Conservation (phyloP, 768 basidiomycete species). For the Suillus plorans region DNA sequence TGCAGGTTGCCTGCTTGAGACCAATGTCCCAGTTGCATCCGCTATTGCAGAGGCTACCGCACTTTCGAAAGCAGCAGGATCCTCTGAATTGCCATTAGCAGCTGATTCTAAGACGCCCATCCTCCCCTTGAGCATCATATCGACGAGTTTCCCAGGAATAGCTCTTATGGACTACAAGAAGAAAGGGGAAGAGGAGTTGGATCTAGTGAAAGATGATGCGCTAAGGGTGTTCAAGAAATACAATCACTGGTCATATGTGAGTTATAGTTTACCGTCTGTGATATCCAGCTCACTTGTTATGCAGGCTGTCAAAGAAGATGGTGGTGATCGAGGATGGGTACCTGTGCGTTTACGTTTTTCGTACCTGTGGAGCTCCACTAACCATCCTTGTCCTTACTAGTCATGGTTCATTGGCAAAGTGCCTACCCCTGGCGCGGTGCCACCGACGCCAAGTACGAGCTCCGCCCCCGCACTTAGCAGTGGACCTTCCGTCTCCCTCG, state of each 20-base stretch:
- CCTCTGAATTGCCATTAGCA: constrained; percentile 36
- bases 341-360: constrained; percentile 52
- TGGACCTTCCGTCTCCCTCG: constrained; percentile 28
- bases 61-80: constrained; percentile 48
- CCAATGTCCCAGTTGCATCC: constrained; percentile 84
- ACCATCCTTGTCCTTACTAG: constrained; percentile 29
- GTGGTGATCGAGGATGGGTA: constrained; percentile 95
- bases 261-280: constrained; percentile 21
- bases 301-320: constrained; percentile 90
- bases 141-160: constrained; percentile 96
- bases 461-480: constrained; percentile 33
- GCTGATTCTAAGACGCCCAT: constrained; percentile 68
- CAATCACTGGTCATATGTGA: constrained; percentile 95
- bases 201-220: constrained; percentile 83
- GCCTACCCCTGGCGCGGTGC: constrained; percentile 41
- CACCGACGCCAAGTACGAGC: constrained; percentile 49
- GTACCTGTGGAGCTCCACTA: background rate
- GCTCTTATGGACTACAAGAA: constrained; percentile 96
- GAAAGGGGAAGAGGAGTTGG: constrained; percentile 91
- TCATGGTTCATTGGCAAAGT: constrained; percentile 97
- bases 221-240: constrained; percentile 96
- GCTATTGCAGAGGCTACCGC: constrained; percentile 83
- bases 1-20: constrained; percentile 94
- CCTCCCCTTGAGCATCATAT: constrained; percentile 86
- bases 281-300: constrained; percentile 13